Evolutionary conservation across 2,329 filamentous ascomycete species (phyloP).

Genomic region (Penicillium paneum): DNA sequence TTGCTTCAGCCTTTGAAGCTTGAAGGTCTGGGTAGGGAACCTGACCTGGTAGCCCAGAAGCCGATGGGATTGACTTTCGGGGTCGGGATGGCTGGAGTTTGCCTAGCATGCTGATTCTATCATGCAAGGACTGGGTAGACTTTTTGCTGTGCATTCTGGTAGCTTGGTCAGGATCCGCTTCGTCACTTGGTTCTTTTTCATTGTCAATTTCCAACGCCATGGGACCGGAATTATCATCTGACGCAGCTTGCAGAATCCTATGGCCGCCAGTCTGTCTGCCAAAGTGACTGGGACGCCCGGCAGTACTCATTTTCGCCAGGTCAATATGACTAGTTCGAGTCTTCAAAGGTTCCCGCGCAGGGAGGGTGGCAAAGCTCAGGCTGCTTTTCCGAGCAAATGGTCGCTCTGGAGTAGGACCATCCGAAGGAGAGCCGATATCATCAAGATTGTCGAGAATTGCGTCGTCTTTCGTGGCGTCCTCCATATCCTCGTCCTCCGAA

Average conservation of each 20-base stretch:
- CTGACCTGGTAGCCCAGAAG: conserved; percentile 28
- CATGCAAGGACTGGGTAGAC: conserved; percentile 88
- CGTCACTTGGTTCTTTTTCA: conserved; percentile 50
- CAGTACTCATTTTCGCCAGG: conserved; percentile 44
- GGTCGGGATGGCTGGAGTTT: conserved; percentile 50
- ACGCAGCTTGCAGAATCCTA: conserved; percentile 31
- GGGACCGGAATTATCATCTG: conserved; percentile 45
- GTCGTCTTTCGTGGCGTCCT: conserved; percentile 30
- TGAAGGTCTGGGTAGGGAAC: conserved; percentile 39
- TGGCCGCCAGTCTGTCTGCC: conserved; percentile 67
- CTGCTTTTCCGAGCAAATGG: conserved; percentile 87
- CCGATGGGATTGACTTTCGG: conserved; percentile 46
- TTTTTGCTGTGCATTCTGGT: conserved; percentile 72
- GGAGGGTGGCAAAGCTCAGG: conserved; percentile 87
- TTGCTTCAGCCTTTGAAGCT: conserved; percentile 28
- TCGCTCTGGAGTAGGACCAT: conserved; percentile 50
- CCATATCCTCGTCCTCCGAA: conserved; percentile 19
- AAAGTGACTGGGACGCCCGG: conserved; percentile 68
- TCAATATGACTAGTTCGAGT: conserved; percentile 80
- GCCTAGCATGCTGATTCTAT: conserved; percentile 78
- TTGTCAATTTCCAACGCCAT: conserved; percentile 53
- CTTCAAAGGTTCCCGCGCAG: conserved; percentile 84
- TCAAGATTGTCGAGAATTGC: conserved; percentile 40
- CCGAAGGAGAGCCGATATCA: conserved; percentile 49
- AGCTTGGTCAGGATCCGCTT: conserved; percentile 51